phyloP scores from a whole-genome alignment of 2,329 filamentous ascomycete genomes.

The Fonsecaea monophora region DNA sequence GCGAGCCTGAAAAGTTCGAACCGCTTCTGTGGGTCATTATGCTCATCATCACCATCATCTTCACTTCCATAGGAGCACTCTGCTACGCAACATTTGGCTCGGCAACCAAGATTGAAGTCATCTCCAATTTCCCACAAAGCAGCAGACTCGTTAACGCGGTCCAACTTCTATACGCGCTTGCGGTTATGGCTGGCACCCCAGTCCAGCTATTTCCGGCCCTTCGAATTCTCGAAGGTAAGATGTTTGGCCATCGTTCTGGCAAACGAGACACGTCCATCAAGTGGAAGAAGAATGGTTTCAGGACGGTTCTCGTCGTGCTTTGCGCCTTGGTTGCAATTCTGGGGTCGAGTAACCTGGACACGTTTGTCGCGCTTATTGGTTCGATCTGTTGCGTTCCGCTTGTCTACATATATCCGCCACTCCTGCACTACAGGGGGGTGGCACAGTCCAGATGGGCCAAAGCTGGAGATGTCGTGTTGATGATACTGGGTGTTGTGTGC shows the following conservation, averaged over 20 bases:
- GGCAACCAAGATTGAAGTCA: constrained; percentile 73
- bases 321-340: constrained; percentile 68
- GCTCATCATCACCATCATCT: constrained; percentile 74
- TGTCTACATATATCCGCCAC: constrained; percentile 78
- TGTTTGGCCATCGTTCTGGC: constrained; percentile 72
- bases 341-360: constrained; percentile 73
- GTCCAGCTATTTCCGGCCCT: constrained; percentile 78
- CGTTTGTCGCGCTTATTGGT: constrained; percentile 76
- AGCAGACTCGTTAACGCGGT: constrained; percentile 76
- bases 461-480: constrained; percentile 66
- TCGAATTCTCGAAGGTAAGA: constrained; percentile 71
- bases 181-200: constrained; percentile 74
- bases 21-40: constrained; percentile 72
- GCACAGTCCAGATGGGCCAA: constrained; percentile 65
- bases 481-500: constrained; percentile 67
- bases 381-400: constrained; percentile 76
- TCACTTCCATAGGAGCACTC: constrained; percentile 73
- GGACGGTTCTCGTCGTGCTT: constrained; percentile 62
- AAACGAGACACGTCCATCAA: constrained; percentile 70
- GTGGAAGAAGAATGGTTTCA: constrained; percentile 77
- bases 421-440: constrained; percentile 71
- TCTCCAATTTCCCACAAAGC: constrained; percentile 75
- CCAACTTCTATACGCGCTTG: constrained; percentile 75
- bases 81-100: constrained; percentile 77
- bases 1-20: constrained; percentile 70